Base-by-base conservation (phyloP, 345 rosid species). In the Balakata baccata region DNA sequence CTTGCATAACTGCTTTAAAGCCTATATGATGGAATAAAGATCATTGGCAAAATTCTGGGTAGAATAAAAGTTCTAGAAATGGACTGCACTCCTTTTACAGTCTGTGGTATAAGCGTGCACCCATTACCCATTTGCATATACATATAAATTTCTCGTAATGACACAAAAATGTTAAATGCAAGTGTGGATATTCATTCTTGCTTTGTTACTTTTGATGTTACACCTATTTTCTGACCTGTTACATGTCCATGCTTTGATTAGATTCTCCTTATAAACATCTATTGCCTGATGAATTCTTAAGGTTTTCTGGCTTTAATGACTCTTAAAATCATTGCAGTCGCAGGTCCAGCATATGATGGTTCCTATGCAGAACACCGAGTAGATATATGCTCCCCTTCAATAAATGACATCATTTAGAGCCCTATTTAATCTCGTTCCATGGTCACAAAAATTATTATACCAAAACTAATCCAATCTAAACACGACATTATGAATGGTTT, bases 331-430 rank as follows among this genome's bases (percentile, higher is more conserved):
- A 45, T 54, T 58, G 72, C 43, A 65, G 68, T 76, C 75, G 69
- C 84, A 93, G 92, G 89, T 73, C 58, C 92, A 84, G 74, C 91
- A 89, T 82, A 65, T 86, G 84, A 84, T 87, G 85, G 84, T 84
- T 80, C 91, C 85, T 11, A 88, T 84, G 91, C 93, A 85, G 68
- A 86, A 86, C 75, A 69, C 82, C 16, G 90, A 91, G 74, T 85
- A 86, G 74, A 23, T n/a, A 60, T 49, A 20, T n/a, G 34, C 64
- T 62, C 53, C n/a, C n/a, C 20, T 38, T 58, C 62, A 41, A 37
- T 29, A n/a, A 61, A 63, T 61, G 67, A 56, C 52, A 59, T 56
- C 43, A 60, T 18, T 53, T 61, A 52, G 43, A 69, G 45, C 18
- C 62, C 72, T 29, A 67, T 67, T 78, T n/a, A 78, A 68, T 66